Conservation (phyloP, 495 filamentous ascomycete species). For the Letharia lupina region DNA sequence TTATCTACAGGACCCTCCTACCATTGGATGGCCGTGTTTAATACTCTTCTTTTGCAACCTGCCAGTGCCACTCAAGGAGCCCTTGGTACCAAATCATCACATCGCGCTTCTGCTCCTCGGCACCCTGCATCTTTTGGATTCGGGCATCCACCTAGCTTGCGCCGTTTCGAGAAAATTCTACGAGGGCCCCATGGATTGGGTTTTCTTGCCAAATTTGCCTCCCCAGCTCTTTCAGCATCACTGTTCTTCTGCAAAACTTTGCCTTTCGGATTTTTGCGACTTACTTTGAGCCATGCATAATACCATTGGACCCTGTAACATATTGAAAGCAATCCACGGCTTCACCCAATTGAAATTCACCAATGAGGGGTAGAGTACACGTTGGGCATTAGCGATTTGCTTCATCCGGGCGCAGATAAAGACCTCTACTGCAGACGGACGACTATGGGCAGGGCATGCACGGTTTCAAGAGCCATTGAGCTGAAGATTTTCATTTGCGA, state of each 20-base stretch:
- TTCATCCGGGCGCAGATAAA: neutral
- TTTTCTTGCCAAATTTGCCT: neutral
- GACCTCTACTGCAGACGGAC: neutral
- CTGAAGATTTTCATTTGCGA: neutral
- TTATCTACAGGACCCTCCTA: neutral
- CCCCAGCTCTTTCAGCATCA: neutral
- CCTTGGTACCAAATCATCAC: conserved; percentile 2
- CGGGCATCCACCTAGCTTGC: neutral
- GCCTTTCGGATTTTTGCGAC: neutral
- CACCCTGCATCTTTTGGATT: neutral
- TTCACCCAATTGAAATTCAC: too few relatives aligned
- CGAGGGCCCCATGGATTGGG: neutral
- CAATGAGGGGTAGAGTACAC: neutral
- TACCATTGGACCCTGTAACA: neutral
- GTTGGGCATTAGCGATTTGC: neutral
- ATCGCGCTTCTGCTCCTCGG: conserved; percentile 1
- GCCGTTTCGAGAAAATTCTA: neutral
- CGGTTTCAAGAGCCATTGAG: neutral
- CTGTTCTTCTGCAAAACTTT: neutral
- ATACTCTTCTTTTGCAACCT: neutral
- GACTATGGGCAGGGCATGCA: too few relatives aligned
- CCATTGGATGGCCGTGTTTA: neutral
- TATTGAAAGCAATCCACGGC: neutral
- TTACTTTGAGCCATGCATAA: neutral
- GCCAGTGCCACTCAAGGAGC: neutral